These are phyloP conservation scores for Verticillium albo-atrum DNA, from an alignment of 2,329 filamentous ascomycete species.

Conservation along the genomic window DNA sequence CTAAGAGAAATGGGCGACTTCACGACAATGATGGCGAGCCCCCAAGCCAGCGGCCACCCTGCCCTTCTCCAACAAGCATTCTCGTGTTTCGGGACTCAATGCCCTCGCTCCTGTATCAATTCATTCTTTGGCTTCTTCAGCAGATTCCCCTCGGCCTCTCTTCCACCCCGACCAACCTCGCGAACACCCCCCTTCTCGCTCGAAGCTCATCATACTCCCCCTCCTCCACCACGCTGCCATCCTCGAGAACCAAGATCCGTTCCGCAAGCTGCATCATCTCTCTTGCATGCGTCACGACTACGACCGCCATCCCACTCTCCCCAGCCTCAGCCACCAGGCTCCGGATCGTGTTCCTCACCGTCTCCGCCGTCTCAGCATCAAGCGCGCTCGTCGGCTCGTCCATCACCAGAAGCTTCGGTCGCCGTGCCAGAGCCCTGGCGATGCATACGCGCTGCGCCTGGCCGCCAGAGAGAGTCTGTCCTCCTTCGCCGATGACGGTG, in stretches of 20 bases:
- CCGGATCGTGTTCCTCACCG: constrained; percentile 59
- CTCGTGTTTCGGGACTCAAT: no score
- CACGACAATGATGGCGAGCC: no score
- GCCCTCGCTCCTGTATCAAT: neutral
- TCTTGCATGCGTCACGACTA: constrained; percentile 75
- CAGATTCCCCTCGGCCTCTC: neutral
- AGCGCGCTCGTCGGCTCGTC: constrained; percentile 86
- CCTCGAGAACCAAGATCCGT: constrained; percentile 67
- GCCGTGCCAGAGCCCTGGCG: constrained; percentile 69
- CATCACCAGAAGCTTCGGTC: constrained; percentile 69
- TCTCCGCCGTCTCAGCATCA: constrained; percentile 62
- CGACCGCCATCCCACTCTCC: constrained; percentile 54
- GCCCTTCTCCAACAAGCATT: neutral
- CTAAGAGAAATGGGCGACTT: no score
- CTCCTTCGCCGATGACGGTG: constrained; percentile 74
- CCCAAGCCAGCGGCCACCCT: no score
- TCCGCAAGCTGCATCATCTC: constrained; percentile 86
- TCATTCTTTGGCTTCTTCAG: neutral
- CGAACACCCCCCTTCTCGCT: constrained; percentile 36
- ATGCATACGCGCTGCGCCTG: constrained; percentile 81
- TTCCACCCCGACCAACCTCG: constrained; percentile 36
- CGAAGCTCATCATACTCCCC: constrained; percentile 63
- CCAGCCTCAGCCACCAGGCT: constrained; percentile 36
- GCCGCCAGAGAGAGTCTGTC: constrained; percentile 69
- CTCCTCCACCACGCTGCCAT: constrained; percentile 59